Percentiles rank a stretch among this genome's conserved stretches.
Conservation (phyloP, 1,284 basidiomycete species). For the Sutorius eximius region DNA sequence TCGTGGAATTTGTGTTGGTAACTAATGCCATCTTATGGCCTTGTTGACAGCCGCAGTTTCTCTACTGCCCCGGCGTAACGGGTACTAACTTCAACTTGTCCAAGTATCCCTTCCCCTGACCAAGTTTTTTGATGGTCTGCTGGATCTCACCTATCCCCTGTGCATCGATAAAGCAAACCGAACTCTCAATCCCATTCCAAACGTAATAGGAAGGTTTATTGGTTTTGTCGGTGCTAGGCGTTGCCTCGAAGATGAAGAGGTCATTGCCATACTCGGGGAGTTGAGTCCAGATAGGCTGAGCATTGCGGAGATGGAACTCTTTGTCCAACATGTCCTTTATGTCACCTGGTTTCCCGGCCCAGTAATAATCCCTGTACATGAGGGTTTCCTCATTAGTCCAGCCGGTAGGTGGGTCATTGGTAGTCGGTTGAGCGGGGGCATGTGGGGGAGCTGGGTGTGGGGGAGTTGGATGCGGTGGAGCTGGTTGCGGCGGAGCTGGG, state of each 20-base stretch:
- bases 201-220: not conserved
- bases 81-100: not conserved
- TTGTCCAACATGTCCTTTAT: not conserved
- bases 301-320: not conserved
- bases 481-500: too few relatives aligned
- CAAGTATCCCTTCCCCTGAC: not conserved
- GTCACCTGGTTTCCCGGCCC: not conserved
- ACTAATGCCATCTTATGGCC: too few relatives aligned
- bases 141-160: not conserved
- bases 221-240: not conserved
- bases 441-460: too few relatives aligned
- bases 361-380: constrained; percentile 1
- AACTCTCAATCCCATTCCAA: constrained; percentile 7
- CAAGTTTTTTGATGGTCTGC: not conserved
- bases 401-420: too few relatives aligned
- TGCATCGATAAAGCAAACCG: not conserved
- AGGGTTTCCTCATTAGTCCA: not conserved
- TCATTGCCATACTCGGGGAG: not conserved
- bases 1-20: too few relatives aligned
- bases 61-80: too few relatives aligned
- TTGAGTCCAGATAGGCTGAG: constrained; percentile 1
- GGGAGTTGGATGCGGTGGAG: too few relatives aligned
- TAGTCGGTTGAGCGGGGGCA: too few relatives aligned
- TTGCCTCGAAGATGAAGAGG: not conserved
- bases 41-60: too few relatives aligned